phyloP scores from a whole-genome alignment of 108 stramenopile genomes.

The Aurantiochytrium sp. region DNA sequence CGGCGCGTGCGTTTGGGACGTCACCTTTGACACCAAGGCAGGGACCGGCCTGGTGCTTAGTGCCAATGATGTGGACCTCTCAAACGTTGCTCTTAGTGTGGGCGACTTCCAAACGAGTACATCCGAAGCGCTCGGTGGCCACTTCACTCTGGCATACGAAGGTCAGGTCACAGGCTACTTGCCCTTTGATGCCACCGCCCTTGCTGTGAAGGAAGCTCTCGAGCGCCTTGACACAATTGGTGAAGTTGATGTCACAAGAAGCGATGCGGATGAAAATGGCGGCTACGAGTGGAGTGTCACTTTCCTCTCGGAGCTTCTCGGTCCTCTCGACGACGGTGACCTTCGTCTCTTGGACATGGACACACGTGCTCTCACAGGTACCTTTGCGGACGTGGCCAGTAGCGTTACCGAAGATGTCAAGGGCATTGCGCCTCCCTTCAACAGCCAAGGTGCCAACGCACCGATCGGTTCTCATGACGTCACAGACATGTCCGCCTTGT shows the following conservation, averaged over 20 bases:
- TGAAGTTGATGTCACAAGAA: conserved; percentile 52
- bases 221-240: conserved; percentile 57
- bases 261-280: conserved; percentile 51
- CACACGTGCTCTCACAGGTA: conserved; percentile 56
- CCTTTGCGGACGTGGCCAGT: conserved; percentile 40
- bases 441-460: conserved; percentile 23
- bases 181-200: conserved; percentile 48
- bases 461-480: conserved; percentile 52
- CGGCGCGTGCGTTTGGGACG: conserved; percentile 52
- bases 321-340: conserved; percentile 29
- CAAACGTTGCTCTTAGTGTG: background rate
- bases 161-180: conserved; percentile 64
- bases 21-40: conserved; percentile 68
- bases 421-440: conserved; percentile 43
- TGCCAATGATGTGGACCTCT: background rate
- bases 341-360: conserved; percentile 51
- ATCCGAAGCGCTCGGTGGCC: conserved; percentile 42
- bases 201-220: conserved; percentile 51
- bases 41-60: conserved; percentile 20
- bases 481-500: conserved; percentile 42
- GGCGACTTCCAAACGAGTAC: background rate
- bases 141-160: conserved; percentile 59
- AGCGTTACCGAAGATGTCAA: conserved; percentile 28
- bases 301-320: conserved; percentile 53
- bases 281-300: conserved; percentile 69